Evolutionary conservation across 169 alveolate genomes (phyloP), one percentile per base, ranked within the genome.

Genomic region (Haemoproteus tartakovskyi): DNA sequence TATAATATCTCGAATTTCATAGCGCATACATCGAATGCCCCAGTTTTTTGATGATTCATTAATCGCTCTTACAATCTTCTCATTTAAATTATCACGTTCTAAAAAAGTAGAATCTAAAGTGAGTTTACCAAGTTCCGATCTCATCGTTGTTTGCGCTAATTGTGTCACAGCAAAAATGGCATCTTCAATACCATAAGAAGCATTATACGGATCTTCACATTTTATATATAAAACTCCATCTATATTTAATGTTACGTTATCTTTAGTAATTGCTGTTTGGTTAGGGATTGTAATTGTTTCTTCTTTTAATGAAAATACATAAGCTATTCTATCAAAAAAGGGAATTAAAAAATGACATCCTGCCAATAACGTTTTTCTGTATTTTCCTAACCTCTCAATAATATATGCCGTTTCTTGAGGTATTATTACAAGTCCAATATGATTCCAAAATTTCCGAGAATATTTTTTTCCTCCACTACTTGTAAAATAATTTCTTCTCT

Each of bases 41-140:
- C 99, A 96, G 30, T 92, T 93, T 84, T 87, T 70, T 8, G 97
- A 88, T 9, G 97, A 97, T 16, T 92, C 91, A 51, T 93, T 93
- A 47, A 93, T 93, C 29, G 91, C 96, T 56, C 90, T 90, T 16
- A 96, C 96, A 60, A 96, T 95, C 43, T 82, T 87, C 24, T 88
- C 78, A 79, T 96, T 96, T 33, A 96, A 88, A 38, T 91, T 88
- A 36, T 94, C 98, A 43, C 99, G 70, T 78, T 94, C 98, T 62
- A 94, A 96, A 62, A 96, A 96, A 6, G 98, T 96, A 52, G 95
- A 78, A 84, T 95, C 98, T 38, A 96, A 88, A 2, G 98, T 92
- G n/a, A 95, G 89, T 78, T 95, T 95, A 16, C 99, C 99, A 54
- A 96, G 87, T 60, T 96, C 98, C 29, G 98, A 92, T 56, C 99